phyloP scores from a whole-genome alignment of 2,329 filamentous ascomycete genomes.

The Sporothrix brunneoviolacea region DNA sequence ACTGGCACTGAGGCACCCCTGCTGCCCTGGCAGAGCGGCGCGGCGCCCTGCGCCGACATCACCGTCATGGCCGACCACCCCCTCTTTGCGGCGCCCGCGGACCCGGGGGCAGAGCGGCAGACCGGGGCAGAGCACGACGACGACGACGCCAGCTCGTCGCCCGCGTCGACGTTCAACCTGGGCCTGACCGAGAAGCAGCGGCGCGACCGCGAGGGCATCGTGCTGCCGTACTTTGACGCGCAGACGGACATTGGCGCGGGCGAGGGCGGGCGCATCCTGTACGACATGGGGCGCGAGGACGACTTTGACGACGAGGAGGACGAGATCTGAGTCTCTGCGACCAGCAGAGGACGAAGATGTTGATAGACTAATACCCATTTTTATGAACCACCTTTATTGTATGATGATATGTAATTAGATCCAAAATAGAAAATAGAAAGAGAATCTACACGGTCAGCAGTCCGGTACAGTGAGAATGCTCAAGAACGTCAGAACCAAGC shows the following conservation, averaged over 20 bases:
- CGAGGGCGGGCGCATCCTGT: constrained; percentile 86
- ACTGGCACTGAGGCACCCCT: too few relatives aligned
- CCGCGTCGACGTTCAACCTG: constrained; percentile 75
- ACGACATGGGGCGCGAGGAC: constrained; percentile 94
- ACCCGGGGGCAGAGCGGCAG: constrained; percentile 29
- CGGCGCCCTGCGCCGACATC: constrained; percentile 27
- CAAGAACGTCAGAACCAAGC: too few relatives aligned
- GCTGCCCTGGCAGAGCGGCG: constrained; percentile 12
- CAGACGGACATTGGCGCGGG: constrained; percentile 73
- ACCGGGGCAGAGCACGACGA: constrained; percentile 26
- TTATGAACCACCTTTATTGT: too few relatives aligned
- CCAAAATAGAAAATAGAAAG: too few relatives aligned
- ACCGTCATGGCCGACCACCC: constrained; percentile 71
- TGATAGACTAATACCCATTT: too few relatives aligned
- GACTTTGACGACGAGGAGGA: constrained; percentile 69
- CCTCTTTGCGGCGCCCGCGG: constrained; percentile 49
- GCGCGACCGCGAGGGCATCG: constrained; percentile 76
- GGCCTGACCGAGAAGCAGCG: constrained; percentile 87
- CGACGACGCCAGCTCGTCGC: constrained; percentile 41
- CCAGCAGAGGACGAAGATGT: too few relatives aligned
- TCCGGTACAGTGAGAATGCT: too few relatives aligned
- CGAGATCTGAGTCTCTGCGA: too few relatives aligned
- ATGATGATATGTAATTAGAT: too few relatives aligned
- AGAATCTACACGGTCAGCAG: too few relatives aligned
- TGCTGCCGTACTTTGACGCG: constrained; percentile 93